Percentiles rank a stretch among this genome's conserved stretches.
These are phyloP conservation scores for Beta lomatogona DNA, from an alignment of 179 eudicot species.

Conservation along the genomic window DNA sequence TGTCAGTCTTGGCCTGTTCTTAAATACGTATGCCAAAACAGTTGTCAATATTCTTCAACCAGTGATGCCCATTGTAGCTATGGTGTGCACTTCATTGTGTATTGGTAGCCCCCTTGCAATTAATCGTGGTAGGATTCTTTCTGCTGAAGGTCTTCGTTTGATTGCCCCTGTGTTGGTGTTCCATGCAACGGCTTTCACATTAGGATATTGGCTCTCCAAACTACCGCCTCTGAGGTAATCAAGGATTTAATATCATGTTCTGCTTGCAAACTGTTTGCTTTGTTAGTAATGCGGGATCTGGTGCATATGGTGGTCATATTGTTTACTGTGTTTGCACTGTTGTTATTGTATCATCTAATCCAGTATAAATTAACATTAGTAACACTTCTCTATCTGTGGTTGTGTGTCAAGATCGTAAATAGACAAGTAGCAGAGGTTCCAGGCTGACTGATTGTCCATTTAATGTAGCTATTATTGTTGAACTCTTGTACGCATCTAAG, in stretches of 20 bases:
- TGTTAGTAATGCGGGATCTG: not conserved
- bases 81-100: slow-evolving; percentile 91
- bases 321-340: not conserved
- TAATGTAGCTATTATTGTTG: not conserved
- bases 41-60: slow-evolving; percentile 75
- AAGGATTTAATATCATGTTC: not conserved
- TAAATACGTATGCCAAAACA: slow-evolving; percentile 88
- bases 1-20: slow-evolving; percentile 65
- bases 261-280: not conserved
- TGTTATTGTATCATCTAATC: not conserved
- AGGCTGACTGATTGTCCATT: not conserved
- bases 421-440: not conserved
- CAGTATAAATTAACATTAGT: not conserved
- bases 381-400: not conserved
- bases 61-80: slow-evolving; percentile 91
- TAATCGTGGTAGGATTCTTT: slow-evolving; percentile 70
- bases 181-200: slow-evolving; percentile 66
- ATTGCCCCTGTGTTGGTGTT: slow-evolving; percentile 75
- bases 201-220: slow-evolving; percentile 92
- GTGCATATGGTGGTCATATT: not conserved
- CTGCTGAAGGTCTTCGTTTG: slow-evolving; percentile 76
- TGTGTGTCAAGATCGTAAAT: not conserved
- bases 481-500: not conserved
- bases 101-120: slow-evolving; percentile 98
- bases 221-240: slow-evolving; percentile 63